Evolutionary conservation across 169 alveolate species (phyloP), one percentile per base, ranked within the genome.

Genomic region (Plasmodium blacklocki): DNA sequence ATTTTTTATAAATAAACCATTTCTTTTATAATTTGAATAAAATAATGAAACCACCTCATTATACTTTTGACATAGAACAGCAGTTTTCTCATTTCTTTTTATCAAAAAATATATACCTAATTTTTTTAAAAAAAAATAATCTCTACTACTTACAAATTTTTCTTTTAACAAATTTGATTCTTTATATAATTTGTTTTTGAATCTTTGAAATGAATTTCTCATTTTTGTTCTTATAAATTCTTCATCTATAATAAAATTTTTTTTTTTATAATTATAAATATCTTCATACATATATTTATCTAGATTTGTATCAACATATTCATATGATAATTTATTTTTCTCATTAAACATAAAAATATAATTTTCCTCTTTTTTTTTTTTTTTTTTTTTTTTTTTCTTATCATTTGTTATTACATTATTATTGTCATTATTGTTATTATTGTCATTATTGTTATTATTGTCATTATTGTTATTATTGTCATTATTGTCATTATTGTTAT

Each of bases 171-270:
- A 74, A 43, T 72, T 78, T 26, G 39, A 29, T 43, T 75, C 67
- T 52, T 63, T 64, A 43, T 47, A 29, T 23, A 62, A 29, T 56
- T 54, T 47, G 19, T 75, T 47, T 47, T 29, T 63, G 7, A 1
- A 9, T 1, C 9, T 49, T 50, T 62, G 80, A 54, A 86, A 86
- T 8, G 88, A 60, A 43, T 86, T 86, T 58, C 92, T 64, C 92
- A 86, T 86, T 72, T 73, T 71, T 12, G 92, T 86, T 64, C 88
- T 70, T 71, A 86, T 23, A 39, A 86, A 86, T 71, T 78, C 89
- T 78, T 78, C 89, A 21, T 78, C 89, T 19, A 86, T 86, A 66
- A 86, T 86, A 26, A 68, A 43, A 78, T 18, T 58, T 2, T 63
- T 78, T 66, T 75, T 75, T 45, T 39, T 7, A 39, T 39, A 39